phyloP scores from a whole-genome alignment of 306 rosid genomes.

The Cucumis sativus region Cucumber_9930_V3 NC_026661.2:2737001-2737500 shows the following conservation, averaged over 20 bases:
- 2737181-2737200: slow-evolving; percentile 49
- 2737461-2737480: background rate
- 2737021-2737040: background rate
- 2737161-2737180: slow-evolving; percentile 76
- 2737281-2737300: slow-evolving; percentile 64
- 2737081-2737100: slow-evolving; percentile 26
- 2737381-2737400: background rate
- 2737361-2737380: background rate
- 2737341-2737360: background rate
- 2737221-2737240: slow-evolving; percentile 46
- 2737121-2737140: slow-evolving; percentile 44
- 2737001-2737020: background rate
- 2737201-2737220: slow-evolving; percentile 65
- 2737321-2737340: background rate
- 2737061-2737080: slow-evolving; percentile 5
- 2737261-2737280: slow-evolving; percentile 42
- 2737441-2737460: background rate
- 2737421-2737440: too few relatives aligned
- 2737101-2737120: slow-evolving; percentile 26
- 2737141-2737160: slow-evolving; percentile 64
- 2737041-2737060: slow-evolving; percentile 9
- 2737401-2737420: too few relatives aligned
- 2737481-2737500: too few relatives aligned
- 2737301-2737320: slow-evolving; percentile 27
- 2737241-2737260: slow-evolving; percentile 34